These are phyloP conservation scores for Colletotrichum spinosum DNA, from an alignment of 2,329 filamentous ascomycete species.

Conservation along the genomic window DNA sequence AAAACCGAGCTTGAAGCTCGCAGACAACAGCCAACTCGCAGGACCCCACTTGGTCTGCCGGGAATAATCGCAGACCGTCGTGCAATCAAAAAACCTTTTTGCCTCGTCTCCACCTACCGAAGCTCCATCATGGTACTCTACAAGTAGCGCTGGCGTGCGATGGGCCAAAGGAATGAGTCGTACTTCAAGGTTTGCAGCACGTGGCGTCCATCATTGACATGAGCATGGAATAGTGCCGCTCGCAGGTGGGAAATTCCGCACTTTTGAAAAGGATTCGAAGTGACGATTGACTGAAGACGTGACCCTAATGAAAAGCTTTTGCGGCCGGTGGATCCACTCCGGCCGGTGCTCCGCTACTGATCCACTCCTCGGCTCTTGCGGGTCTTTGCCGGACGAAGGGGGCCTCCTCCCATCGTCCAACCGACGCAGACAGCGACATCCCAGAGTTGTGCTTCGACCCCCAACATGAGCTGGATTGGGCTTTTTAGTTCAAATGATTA, in stretches of 20 bases:
- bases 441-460: neutral
- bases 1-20: conserved; percentile 23
- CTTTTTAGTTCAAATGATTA: neutral
- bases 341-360: too few relatives aligned
- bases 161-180: too few relatives aligned
- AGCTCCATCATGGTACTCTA: neutral
- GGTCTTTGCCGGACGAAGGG: conserved; percentile 33
- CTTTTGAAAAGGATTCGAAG: too few relatives aligned
- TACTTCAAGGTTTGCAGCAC: too few relatives aligned
- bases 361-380: neutral
- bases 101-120: conserved; percentile 15
- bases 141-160: too few relatives aligned
- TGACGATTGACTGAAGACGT: too few relatives aligned
- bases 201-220: too few relatives aligned
- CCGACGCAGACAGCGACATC: conserved; percentile 21
- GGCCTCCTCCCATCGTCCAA: conserved; percentile 2
- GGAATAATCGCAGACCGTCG: conserved; percentile 23
- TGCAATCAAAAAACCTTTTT: conserved; percentile 28
- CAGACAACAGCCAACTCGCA: conserved; percentile 9
- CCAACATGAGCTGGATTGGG: neutral
- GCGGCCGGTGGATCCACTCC: too few relatives aligned
- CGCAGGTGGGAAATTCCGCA: too few relatives aligned
- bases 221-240: too few relatives aligned
- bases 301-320: too few relatives aligned
- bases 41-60: conserved; percentile 19